Conservation (phyloP, 2,329 filamentous ascomycete species). For the Talaromyces albobiverticillius region DNA sequence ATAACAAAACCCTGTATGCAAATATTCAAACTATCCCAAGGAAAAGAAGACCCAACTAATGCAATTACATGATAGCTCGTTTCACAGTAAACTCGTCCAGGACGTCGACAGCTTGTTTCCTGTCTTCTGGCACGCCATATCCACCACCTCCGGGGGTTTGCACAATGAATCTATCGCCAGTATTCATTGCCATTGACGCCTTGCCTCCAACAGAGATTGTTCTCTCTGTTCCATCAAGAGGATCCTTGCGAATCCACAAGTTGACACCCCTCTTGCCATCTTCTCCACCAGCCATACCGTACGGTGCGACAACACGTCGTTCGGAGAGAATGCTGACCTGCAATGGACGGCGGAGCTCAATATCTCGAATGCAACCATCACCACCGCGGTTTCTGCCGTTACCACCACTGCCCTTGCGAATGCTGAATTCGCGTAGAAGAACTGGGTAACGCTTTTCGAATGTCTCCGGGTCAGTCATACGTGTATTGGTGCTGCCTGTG, state of each 20-base stretch:
- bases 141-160: constrained; percentile 56
- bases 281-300: constrained; percentile 78
- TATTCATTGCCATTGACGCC: constrained; percentile 59
- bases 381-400: constrained; percentile 67
- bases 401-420: constrained; percentile 65
- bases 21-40: too few species aligned
- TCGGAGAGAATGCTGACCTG: constrained; percentile 80
- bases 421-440: constrained; percentile 67
- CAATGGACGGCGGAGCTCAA: constrained; percentile 78
- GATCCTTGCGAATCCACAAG: constrained; percentile 76
- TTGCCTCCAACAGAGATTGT: constrained; percentile 61
- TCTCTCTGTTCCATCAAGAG: constrained; percentile 51
- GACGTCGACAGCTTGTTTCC: constrained; percentile 30
- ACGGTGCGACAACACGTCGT: constrained; percentile 71
- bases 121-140: constrained; percentile 28
- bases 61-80: constrained; percentile 25
- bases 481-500: constrained; percentile 84
- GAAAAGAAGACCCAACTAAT: too few species aligned
- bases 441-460: constrained; percentile 80
- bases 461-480: constrained; percentile 79
- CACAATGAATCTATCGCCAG: constrained; percentile 61
- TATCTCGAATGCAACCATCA: constrained; percentile 75
- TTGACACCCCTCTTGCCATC: constrained; percentile 79
- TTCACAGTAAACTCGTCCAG: constrained; percentile 16
- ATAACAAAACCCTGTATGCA: not conserved